phyloP scores from a whole-genome alignment of 2,329 filamentous ascomycete genomes.

The Eurotiales sp. region DNA sequence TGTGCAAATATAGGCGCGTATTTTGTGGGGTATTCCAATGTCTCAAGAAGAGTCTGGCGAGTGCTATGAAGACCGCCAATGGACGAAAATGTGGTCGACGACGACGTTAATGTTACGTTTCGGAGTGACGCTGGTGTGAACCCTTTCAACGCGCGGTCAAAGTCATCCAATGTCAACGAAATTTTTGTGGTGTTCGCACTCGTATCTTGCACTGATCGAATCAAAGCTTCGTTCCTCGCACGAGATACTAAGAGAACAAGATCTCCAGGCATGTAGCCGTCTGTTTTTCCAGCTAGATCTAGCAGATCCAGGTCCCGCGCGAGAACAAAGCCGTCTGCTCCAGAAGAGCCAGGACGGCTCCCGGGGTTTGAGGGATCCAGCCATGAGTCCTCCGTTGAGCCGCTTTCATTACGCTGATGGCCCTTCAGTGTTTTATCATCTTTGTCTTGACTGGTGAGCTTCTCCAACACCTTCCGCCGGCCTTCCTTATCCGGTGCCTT shows the following conservation, averaged over 20 bases:
- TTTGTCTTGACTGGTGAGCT: conserved; percentile 57
- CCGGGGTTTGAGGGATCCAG: conserved; percentile 66
- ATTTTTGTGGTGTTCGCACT: conserved; percentile 54
- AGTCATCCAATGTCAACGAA: conserved; percentile 69
- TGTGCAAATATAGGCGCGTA: conserved; percentile 97
- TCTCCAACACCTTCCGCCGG: conserved; percentile 76
- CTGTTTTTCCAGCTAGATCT: conserved; percentile 87
- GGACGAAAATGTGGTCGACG: conserved; percentile 84
- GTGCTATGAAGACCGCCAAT: conserved; percentile 88
- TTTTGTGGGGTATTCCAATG: conserved; percentile 92
- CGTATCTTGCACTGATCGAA: conserved; percentile 66
- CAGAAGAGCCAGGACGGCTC: conserved; percentile 45
- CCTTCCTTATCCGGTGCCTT: conserved; percentile 93
- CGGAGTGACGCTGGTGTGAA: conserved; percentile 94
- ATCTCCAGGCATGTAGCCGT: conserved; percentile 97
- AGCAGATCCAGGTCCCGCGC: conserved; percentile 81
- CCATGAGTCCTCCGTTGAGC: conserved; percentile 60
- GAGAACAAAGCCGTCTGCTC: conserved; percentile 64
- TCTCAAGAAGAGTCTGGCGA: conserved; percentile 87
- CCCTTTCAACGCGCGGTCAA: conserved; percentile 77
- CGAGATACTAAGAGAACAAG: conserved; percentile 79
- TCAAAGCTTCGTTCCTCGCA: conserved; percentile 87
- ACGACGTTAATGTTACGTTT: conserved; percentile 90
- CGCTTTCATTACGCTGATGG: conserved; percentile 32
- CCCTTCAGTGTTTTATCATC: conserved; percentile 38